Conservation (phyloP, 1,284 basidiomycete species). For the Cryptococcus deneoformans region DNA sequence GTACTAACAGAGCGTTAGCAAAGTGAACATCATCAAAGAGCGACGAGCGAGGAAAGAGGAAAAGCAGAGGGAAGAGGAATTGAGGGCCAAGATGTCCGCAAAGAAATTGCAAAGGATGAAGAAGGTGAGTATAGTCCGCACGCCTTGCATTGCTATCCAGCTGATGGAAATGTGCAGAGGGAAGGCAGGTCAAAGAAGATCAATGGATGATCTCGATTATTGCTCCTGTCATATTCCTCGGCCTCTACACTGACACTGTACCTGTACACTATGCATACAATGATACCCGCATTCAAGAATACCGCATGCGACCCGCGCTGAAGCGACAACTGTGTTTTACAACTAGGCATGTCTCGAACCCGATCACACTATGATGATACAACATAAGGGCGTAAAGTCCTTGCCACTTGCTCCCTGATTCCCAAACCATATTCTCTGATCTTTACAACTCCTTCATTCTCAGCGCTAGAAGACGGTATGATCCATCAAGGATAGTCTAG, state of each 20-base stretch:
- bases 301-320: neutral
- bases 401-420: neutral
- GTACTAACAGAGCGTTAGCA: constrained; percentile 21
- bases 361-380: neutral
- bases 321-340: neutral
- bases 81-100: constrained; percentile 49
- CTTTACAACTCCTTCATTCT: neutral
- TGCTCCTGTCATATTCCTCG: neutral
- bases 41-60: constrained; percentile 44
- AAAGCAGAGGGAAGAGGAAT: constrained; percentile 46
- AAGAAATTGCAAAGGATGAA: constrained; percentile 51
- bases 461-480: no score
- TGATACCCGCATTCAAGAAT: neutral
- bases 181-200: constrained; percentile 51
- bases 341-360: neutral
- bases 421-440: neutral
- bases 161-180: constrained; percentile 24
- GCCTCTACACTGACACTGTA: neutral
- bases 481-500: no score
- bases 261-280: constrained; percentile 3
- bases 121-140: constrained; percentile 35
- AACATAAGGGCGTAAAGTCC: neutral
- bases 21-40: constrained; percentile 43
- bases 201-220: constrained; percentile 38
- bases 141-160: neutral